Conservation (phyloP, 2,329 filamentous ascomycete species). For the Trichoderma pleuroti region DNA sequence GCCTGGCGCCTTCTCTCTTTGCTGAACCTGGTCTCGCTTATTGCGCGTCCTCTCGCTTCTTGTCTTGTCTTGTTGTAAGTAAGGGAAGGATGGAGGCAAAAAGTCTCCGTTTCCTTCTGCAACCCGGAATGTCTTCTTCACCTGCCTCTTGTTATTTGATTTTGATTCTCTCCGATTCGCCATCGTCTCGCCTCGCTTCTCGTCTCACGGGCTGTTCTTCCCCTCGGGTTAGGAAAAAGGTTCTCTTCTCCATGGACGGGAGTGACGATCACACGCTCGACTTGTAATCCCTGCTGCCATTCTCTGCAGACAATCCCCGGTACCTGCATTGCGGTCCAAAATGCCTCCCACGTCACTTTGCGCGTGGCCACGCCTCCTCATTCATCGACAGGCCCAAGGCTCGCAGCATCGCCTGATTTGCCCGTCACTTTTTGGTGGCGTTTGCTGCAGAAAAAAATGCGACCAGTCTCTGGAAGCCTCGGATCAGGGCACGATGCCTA, state of each 20-base stretch:
- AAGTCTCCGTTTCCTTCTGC: background rate
- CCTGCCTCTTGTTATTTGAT: background rate
- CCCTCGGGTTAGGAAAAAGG: too few relatives aligned
- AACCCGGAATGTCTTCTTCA: too few relatives aligned
- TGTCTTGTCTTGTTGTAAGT: too few relatives aligned
- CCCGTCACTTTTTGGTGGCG: background rate
- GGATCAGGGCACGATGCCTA: background rate
- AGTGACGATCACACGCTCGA: background rate
- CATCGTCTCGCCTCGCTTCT: background rate
- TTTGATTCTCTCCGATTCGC: background rate
- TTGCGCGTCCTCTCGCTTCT: background rate
- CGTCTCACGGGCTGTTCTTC: background rate
- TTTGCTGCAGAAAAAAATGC: background rate
- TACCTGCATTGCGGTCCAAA: constrained; percentile 17
- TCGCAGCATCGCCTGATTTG: constrained; percentile 11
- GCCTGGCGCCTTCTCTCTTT: background rate
- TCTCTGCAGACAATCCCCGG: constrained; percentile 16
- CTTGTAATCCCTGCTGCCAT: constrained; percentile 5
- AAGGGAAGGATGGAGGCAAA: background rate
- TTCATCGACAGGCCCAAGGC: background rate
- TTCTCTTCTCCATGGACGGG: background rate
- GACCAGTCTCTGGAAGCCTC: background rate
- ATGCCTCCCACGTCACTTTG: constrained; percentile 17
- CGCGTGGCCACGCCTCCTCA: constrained; percentile 7
- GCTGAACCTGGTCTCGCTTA: background rate